These are phyloP conservation scores for Tetracladium marchalianum DNA, from an alignment of 495 filamentous ascomycete genomes.

Conservation along the genomic window DNA sequence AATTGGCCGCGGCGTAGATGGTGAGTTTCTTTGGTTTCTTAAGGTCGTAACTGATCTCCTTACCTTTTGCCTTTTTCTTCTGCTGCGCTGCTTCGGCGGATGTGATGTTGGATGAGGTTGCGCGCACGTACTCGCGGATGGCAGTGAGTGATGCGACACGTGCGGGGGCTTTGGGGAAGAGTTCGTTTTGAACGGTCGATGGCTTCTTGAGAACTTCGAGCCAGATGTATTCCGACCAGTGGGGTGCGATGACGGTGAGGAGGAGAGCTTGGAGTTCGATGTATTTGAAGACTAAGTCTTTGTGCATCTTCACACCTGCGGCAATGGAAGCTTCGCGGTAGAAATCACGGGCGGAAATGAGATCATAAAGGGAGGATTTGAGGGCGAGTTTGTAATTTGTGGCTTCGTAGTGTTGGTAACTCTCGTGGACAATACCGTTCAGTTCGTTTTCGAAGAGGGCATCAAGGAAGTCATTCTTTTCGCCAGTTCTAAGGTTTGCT, in stretches of 20 bases:
- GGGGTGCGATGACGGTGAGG: conserved; percentile 72
- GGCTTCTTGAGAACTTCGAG: conserved; percentile 72
- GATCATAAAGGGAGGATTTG: conserved; percentile 84
- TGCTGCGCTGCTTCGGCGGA: conserved; percentile 71
- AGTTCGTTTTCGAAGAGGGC: conserved; percentile 89
- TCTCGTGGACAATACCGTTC: conserved; percentile 69
- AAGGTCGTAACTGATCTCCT: conserved; percentile 69
- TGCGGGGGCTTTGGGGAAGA: conserved; percentile 63
- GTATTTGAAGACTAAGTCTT: conserved; percentile 63
- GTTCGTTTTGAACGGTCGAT: conserved; percentile 66
- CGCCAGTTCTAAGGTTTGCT: conserved; percentile 59
- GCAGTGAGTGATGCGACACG: conserved; percentile 56
- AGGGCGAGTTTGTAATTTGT: conserved; percentile 87
- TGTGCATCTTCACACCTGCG: conserved; percentile 74
- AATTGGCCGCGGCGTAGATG: conserved; percentile 68
- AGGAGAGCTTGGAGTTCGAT: conserved; percentile 80
- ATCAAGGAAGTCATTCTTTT: conserved; percentile 73
- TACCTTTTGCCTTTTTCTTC: conserved; percentile 86
- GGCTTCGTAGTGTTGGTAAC: conserved; percentile 62
- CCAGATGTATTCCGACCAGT: conserved; percentile 94
- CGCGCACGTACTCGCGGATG: conserved; percentile 68
- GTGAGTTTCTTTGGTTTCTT: conserved; percentile 86
- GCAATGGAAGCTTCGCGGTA: conserved; percentile 75
- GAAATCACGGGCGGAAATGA: conserved; percentile 74
- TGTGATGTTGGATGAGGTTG: conserved; percentile 67